Evolutionary conservation across 352 stramenopile species (phyloP).

Genomic region (Halophytophthora batemanensis): DNA sequence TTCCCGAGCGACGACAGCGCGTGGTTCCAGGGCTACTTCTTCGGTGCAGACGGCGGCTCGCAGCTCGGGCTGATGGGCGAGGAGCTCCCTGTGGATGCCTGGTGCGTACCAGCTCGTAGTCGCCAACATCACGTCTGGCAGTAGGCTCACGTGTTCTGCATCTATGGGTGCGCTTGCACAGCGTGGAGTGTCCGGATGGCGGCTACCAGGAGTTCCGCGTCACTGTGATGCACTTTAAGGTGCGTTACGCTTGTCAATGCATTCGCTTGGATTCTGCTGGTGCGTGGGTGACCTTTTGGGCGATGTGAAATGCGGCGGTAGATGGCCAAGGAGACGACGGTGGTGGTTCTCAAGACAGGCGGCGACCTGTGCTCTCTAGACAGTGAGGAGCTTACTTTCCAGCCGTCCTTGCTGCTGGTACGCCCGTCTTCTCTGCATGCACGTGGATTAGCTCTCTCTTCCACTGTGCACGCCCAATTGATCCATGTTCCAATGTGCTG

Average conservation of each 20-base stretch:
- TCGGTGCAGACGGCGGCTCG: constrained; percentile 25
- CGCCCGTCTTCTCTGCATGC: not conserved
- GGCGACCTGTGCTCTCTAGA: constrained; percentile 56
- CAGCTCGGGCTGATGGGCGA: constrained; percentile 60
- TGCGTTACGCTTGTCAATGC: constrained; percentile 7
- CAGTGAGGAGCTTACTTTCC: constrained; percentile 42
- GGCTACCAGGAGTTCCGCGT: constrained; percentile 63
- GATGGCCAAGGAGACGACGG: constrained; percentile 27
- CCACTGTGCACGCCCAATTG: not conserved
- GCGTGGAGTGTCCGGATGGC: constrained; percentile 58
- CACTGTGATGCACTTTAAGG: constrained; percentile 57
- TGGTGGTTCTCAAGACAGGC: constrained; percentile 57
- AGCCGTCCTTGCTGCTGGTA: constrained; percentile 33
- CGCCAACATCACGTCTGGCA: not conserved
- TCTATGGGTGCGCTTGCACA: constrained; percentile 8
- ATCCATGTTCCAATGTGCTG: constrained; percentile 1
- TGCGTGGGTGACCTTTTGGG: not conserved
- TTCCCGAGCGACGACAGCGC: constrained; percentile 37
- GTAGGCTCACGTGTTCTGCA: not conserved
- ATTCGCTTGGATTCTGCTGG: not conserved
- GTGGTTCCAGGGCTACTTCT: constrained; percentile 76
- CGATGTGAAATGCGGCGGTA: not conserved
- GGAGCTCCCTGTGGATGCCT: constrained; percentile 63
- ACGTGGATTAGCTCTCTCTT: constrained; percentile 1
- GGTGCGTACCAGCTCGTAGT: constrained; percentile 19